Conservation (phyloP, 2,329 filamentous ascomycete genomes). For the Fusarium longipes region DNA sequence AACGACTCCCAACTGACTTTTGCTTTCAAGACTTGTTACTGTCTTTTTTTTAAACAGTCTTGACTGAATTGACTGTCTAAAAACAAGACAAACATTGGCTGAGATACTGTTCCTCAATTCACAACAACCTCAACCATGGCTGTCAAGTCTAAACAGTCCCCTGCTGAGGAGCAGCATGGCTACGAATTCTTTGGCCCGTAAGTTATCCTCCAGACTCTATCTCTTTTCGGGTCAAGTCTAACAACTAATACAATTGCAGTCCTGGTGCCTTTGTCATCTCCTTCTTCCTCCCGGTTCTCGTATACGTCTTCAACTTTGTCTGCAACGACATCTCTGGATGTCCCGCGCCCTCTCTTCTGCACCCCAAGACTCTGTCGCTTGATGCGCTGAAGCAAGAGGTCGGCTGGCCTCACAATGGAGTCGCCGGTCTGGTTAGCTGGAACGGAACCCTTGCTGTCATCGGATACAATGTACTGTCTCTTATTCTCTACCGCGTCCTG, state of each 20-base stretch:
- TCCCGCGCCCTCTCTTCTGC: constrained; percentile 82
- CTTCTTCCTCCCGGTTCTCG: constrained; percentile 80
- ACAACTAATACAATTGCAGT: constrained; percentile 57
- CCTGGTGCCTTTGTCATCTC: constrained; percentile 81
- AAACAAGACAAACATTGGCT: too few relatives aligned
- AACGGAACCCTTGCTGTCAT: constrained; percentile 76
- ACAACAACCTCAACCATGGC: constrained; percentile 47
- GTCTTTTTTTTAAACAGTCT: background rate
- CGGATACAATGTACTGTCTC: constrained; percentile 81
- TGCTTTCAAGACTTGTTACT: background rate
- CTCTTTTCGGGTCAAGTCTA: background rate
- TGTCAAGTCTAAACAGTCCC: constrained; percentile 43
- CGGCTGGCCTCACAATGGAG: constrained; percentile 80
- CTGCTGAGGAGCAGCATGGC: constrained; percentile 54
- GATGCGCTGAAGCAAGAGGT: constrained; percentile 81
- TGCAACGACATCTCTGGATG: constrained; percentile 96
- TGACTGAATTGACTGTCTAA: too few relatives aligned
- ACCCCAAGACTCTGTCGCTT: constrained; percentile 76
- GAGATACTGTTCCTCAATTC: constrained; percentile 6
- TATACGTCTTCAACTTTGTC: constrained; percentile 83
- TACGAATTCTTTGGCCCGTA: constrained; percentile 67
- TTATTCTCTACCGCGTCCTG: constrained; percentile 79
- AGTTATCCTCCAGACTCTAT: constrained; percentile 36
- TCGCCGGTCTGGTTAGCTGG: constrained; percentile 76
- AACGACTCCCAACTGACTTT: constrained; percentile 7